Conservation (phyloP, 345 rosid genomes). For the Reutealis trisperma region DNA sequence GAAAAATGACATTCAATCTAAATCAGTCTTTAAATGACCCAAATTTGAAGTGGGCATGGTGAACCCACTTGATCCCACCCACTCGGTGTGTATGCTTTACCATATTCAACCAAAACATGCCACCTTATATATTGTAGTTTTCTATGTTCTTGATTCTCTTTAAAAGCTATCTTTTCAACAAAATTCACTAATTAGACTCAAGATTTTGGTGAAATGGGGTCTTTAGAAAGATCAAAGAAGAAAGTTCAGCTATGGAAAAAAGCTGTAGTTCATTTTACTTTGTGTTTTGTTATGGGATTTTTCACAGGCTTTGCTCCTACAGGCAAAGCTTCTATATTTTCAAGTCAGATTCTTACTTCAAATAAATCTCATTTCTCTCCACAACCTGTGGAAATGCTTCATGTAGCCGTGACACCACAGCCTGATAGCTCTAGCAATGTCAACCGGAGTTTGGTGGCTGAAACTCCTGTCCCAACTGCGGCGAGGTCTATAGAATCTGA, state of each 20-base stretch:
- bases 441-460: slow-evolving; percentile 33
- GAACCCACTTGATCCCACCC: too few species aligned
- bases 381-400: slow-evolving; percentile 29
- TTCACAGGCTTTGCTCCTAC: slow-evolving; percentile 90
- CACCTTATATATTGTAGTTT: slow-evolving; percentile 9
- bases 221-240: slow-evolving; percentile 79
- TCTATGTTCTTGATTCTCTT: neutral
- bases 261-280: slow-evolving; percentile 70
- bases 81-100: too few species aligned
- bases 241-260: slow-evolving; percentile 80
- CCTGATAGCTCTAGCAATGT: neutral
- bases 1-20: too few species aligned
- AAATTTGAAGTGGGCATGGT: too few species aligned
- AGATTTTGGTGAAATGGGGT: slow-evolving; percentile 38
- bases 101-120: neutral
- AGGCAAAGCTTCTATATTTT: slow-evolving; percentile 47
- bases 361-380: slow-evolving; percentile 32
- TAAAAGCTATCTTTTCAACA: neutral
- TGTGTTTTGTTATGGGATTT: slow-evolving; percentile 88
- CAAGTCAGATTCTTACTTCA: slow-evolving; percentile 23
- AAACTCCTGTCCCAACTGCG: slow-evolving; percentile 34
- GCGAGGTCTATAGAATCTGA: slow-evolving; percentile 24
- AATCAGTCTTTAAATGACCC: too few species aligned
- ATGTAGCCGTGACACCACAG: slow-evolving; percentile 13
- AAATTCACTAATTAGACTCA: neutral